A percentile compares a stretch with the other conserved stretches of the same genome.
These are phyloP conservation scores for Aspergillus fumigatus DNA, from an alignment of 2,329 filamentous ascomycete genomes.

Conservation along the genomic window DNA sequence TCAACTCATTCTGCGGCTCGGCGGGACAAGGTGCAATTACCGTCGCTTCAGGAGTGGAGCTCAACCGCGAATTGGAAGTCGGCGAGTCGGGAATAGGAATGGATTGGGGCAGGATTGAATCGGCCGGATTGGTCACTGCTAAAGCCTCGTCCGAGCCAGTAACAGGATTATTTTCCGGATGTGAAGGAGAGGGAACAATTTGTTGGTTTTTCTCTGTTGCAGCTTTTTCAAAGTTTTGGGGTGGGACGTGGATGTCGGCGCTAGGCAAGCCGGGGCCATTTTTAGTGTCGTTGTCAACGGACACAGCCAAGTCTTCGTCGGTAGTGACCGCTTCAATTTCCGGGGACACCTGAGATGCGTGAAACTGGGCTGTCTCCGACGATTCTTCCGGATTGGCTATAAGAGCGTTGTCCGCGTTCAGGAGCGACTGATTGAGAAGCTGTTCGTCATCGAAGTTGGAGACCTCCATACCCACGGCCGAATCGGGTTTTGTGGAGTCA, in stretches of 20 bases:
- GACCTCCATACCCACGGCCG: constrained; percentile 17
- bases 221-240: constrained; percentile 20
- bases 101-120: constrained; percentile 8
- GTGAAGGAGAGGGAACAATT: constrained; percentile 20
- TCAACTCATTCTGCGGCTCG: constrained; percentile 18
- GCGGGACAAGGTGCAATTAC: constrained; percentile 15
- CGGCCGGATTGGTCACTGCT: constrained; percentile 9
- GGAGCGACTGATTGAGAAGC: constrained; percentile 13
- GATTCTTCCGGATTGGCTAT: constrained; percentile 10
- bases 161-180: constrained; percentile 11
- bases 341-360: constrained; percentile 14
- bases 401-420: constrained; percentile 9
- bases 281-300: constrained; percentile 22
- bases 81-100: constrained; percentile 16
- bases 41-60: constrained; percentile 17
- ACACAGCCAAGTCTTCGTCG: constrained; percentile 20
- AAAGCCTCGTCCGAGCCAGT: constrained; percentile 15
- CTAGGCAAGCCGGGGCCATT: constrained; percentile 28
- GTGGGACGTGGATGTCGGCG: constrained; percentile 26
- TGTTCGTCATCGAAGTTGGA: constrained; percentile 13
- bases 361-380: constrained; percentile 11
- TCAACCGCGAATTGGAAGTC: constrained; percentile 12
- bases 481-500: constrained; percentile 19
- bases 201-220: constrained; percentile 13
- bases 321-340: constrained; percentile 23